These are phyloP conservation scores for Fusarium tupiense DNA, from an alignment of 2,329 filamentous ascomycete species.

Conservation along the genomic window DNA sequence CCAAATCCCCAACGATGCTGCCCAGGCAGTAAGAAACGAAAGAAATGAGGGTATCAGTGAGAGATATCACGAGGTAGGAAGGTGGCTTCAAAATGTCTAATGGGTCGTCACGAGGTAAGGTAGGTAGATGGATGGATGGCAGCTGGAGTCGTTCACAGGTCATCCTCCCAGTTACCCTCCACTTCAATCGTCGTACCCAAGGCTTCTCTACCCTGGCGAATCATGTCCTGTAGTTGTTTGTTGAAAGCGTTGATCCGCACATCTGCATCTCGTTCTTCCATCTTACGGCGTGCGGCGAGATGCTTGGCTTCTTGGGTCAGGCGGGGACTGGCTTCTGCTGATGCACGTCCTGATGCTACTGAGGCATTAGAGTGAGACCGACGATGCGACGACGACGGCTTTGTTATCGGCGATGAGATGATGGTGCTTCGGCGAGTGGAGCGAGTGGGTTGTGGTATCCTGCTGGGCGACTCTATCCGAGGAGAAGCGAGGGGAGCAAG, in stretches of 20 bases:
- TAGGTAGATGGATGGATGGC: not conserved
- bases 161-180: slow-evolving; percentile 55
- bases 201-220: slow-evolving; percentile 87
- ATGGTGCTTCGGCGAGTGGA: slow-evolving; percentile 19
- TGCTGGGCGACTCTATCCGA: slow-evolving; percentile 52
- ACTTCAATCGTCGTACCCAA: slow-evolving; percentile 79
- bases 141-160: slow-evolving; percentile 34
- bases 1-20: slow-evolving; percentile 8
- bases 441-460: slow-evolving; percentile 50
- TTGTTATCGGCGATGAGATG: slow-evolving; percentile 32
- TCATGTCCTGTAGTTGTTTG: slow-evolving; percentile 82
- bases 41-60: slow-evolving; percentile 35
- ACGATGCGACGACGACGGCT: slow-evolving; percentile 46
- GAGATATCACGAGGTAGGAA: slow-evolving; percentile 6
- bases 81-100: slow-evolving; percentile 7
- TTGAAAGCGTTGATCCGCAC: slow-evolving; percentile 83
- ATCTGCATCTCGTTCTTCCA: slow-evolving; percentile 82
- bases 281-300: slow-evolving; percentile 75
- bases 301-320: slow-evolving; percentile 74
- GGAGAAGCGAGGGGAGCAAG: slow-evolving; percentile 47
- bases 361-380: slow-evolving; percentile 58
- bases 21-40: slow-evolving; percentile 4
- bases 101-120: slow-evolving; percentile 3
- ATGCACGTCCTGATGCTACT: slow-evolving; percentile 49
- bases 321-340: slow-evolving; percentile 55